A percentile compares a stretch with the other conserved stretches of the same genome.
These are phyloP conservation scores for Mortierella sp. DNA, from an alignment of 371 early-diverging fungal genomes.

Conservation along the genomic window DNA sequence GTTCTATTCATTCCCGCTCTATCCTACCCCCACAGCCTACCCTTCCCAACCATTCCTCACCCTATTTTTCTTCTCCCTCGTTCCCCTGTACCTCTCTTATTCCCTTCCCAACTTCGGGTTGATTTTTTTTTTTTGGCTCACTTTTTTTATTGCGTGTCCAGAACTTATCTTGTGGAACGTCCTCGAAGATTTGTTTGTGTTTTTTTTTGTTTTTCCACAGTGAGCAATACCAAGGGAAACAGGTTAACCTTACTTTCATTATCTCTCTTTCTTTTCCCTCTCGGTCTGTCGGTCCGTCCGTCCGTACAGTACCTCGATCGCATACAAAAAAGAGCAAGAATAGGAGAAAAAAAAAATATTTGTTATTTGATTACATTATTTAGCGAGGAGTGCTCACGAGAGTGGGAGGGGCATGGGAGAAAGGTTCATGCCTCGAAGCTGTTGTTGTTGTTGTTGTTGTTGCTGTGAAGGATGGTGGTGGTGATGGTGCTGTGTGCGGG, in stretches of 20 bases:
- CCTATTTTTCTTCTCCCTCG: too few relatives aligned
- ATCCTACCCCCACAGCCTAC: not conserved
- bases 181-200: not conserved
- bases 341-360: not conserved
- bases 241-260: not conserved
- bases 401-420: conserved; percentile 1
- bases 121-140: not conserved
- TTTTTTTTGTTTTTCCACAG: not conserved
- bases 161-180: conserved; percentile 9
- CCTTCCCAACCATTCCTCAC: not conserved
- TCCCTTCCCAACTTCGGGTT: not conserved
- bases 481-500: not conserved
- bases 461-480: not conserved
- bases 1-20: not conserved
- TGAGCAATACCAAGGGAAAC: not conserved
- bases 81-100: not conserved
- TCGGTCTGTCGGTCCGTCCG: too few relatives aligned
- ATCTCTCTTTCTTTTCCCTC: not conserved
- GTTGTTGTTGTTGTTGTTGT: conserved; percentile 3
- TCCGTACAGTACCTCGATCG: not conserved
- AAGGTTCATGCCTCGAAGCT: not conserved
- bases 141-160: not conserved
- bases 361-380: not conserved
- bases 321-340: conserved; percentile 2
- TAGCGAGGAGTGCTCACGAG: not conserved